Conservation (phyloP, 805 yeast species). For the Yarrowia sp. region DNA sequence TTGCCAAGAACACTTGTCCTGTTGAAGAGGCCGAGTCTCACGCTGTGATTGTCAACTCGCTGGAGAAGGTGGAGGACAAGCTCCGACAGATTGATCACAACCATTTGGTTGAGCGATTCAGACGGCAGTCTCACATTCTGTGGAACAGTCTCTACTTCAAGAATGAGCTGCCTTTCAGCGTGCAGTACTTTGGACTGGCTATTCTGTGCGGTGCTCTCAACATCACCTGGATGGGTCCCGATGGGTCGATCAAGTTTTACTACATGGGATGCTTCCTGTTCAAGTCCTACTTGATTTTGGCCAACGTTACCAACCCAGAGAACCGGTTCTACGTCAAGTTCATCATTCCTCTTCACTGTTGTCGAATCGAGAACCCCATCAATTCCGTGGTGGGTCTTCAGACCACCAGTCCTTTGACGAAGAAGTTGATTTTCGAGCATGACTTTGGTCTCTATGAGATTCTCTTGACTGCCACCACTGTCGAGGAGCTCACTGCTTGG, state of each 20-base stretch:
- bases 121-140: constrained; percentile 12
- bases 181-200: constrained; percentile 17
- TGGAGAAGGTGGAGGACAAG: constrained; percentile 14
- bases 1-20: constrained; percentile 13
- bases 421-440: constrained; percentile 25
- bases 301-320: constrained; percentile 15
- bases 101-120: constrained; percentile 5
- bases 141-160: constrained; percentile 15
- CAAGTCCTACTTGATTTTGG: constrained; percentile 20
- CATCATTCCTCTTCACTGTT: constrained; percentile 20
- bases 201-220: constrained; percentile 21
- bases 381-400: constrained; percentile 8
- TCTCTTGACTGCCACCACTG: constrained; percentile 13
- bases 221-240: constrained; percentile 16
- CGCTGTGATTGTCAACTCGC: not conserved
- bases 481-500: constrained; percentile 11
- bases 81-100: constrained; percentile 13
- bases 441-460: constrained; percentile 26
- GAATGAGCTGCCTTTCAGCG: constrained; percentile 12
- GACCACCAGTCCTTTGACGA: not conserved
- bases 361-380: constrained; percentile 12
- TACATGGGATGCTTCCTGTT: constrained; percentile 26
- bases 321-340: constrained; percentile 16
- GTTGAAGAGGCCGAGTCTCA: constrained; percentile 3
- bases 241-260: constrained; percentile 4